These are phyloP conservation scores for Magnaporthiopsis poae DNA, from an alignment of 2,329 filamentous ascomycete species.

Conservation along the genomic window DNA sequence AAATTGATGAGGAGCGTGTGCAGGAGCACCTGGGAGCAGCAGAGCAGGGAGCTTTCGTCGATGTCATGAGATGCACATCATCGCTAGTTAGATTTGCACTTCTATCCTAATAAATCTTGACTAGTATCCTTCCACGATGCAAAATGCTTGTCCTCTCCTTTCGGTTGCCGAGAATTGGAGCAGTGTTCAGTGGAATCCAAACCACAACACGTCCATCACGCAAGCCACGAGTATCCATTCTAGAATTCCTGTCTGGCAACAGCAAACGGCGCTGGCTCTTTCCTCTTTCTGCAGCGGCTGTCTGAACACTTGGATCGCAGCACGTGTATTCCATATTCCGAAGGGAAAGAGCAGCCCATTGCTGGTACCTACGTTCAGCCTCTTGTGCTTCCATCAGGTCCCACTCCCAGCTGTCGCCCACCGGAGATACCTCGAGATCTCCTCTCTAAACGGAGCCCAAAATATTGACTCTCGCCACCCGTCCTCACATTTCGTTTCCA, in stretches of 20 bases:
- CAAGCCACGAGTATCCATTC: no score
- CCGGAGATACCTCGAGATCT: no score
- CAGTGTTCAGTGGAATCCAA: background rate
- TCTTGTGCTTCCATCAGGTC: background rate
- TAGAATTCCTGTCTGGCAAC: background rate
- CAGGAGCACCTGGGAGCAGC: constrained; percentile 32
- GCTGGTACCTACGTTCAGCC: no score
- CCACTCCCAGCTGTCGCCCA: no score
- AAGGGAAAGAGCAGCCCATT: background rate
- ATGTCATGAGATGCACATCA: constrained; percentile 4
- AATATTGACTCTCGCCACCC: background rate
- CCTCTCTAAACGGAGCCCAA: background rate
- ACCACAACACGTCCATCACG: no score
- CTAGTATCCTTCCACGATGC: no score
- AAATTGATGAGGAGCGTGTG: constrained; percentile 56
- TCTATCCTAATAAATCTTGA: no score
- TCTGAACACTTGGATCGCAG: background rate
- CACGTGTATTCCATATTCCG: background rate
- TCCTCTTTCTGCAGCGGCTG: background rate
- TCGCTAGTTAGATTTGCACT: background rate
- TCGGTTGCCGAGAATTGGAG: background rate
- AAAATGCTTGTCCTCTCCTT: no score
- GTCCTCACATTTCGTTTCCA: background rate
- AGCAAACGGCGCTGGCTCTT: background rate
- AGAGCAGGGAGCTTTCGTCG: constrained; percentile 18